Evolutionary conservation across 345 rosid genomes (phyloP).

Genomic region (Conringia planisiliqua): DNA sequence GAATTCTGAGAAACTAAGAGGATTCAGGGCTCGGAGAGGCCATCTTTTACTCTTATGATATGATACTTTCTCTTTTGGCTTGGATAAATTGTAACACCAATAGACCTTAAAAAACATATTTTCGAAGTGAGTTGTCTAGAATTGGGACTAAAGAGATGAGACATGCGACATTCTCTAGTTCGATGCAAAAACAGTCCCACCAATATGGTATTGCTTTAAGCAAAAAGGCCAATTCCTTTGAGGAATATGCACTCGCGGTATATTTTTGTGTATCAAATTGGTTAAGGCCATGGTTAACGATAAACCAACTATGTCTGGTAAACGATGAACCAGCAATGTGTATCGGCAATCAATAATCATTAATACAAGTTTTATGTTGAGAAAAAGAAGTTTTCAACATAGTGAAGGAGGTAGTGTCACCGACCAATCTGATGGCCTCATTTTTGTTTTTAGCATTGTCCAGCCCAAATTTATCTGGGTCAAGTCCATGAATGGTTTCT

Average conservation of each 20-base stretch:
- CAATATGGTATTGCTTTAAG: neutral
- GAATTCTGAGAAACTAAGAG: neutral
- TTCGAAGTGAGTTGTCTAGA: neutral
- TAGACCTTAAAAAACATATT: neutral
- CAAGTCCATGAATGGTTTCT: neutral
- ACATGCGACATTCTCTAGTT: neutral
- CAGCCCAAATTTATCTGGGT: neutral
- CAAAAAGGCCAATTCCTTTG: neutral
- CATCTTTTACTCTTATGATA: neutral
- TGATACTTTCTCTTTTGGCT: neutral
- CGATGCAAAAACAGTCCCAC: neutral
- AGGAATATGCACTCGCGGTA: neutral
- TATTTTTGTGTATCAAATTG: neutral
- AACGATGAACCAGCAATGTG: neutral
- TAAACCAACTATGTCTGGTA: neutral
- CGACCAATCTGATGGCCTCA: neutral
- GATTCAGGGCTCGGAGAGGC: neutral
- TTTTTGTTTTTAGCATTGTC: neutral
- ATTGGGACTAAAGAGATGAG: neutral
- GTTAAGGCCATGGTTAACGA: neutral
- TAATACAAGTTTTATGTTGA: neutral
- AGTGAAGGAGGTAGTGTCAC: neutral
- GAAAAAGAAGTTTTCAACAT: neutral
- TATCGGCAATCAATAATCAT: neutral
- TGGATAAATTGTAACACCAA: neutral